Evolutionary conservation across 164 flowering plant genomes (phyloP).

Genomic region (Cinnamomum chago): DNA sequence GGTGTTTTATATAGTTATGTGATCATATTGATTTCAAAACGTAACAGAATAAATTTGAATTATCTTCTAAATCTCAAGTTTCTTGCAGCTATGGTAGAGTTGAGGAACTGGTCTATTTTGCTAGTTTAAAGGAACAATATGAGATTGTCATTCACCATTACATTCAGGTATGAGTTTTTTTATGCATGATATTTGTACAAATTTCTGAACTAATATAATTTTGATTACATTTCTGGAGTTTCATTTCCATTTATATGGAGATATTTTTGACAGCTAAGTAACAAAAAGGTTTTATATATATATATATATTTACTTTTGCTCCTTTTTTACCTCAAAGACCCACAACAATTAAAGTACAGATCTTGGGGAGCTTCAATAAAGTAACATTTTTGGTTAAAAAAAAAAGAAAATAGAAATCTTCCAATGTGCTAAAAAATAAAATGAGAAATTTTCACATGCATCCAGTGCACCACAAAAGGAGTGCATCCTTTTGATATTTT

Average conservation of each 20-base stretch:
- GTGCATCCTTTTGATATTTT: too few relatives aligned
- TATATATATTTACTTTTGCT: too few relatives aligned
- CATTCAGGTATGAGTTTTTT: slow-evolving; percentile 63
- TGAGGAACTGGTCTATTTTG: slow-evolving; percentile 94
- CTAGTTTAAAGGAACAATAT: slow-evolving; percentile 83
- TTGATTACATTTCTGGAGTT: not conserved
- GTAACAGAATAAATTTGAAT: not conserved
- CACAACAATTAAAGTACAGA: too few relatives aligned
- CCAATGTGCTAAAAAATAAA: too few relatives aligned
- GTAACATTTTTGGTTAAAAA: too few relatives aligned
- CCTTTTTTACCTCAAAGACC: too few relatives aligned
- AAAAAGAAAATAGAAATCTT: too few relatives aligned
- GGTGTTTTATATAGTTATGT: not conserved
- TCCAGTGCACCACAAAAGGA: too few relatives aligned
- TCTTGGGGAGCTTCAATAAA: too few relatives aligned
- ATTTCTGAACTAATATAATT: not conserved
- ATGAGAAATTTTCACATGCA: too few relatives aligned
- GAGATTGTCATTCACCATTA: slow-evolving; percentile 95
- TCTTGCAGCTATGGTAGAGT: slow-evolving; percentile 92
- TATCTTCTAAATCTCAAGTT: not conserved
- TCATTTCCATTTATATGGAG: not conserved
- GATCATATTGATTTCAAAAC: not conserved
- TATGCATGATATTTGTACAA: not conserved
- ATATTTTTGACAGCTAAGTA: too few relatives aligned
- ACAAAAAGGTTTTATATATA: too few relatives aligned